Evolutionary conservation across 2,329 filamentous ascomycete species (phyloP).

Genomic region (Ophiostoma sp.): DNA sequence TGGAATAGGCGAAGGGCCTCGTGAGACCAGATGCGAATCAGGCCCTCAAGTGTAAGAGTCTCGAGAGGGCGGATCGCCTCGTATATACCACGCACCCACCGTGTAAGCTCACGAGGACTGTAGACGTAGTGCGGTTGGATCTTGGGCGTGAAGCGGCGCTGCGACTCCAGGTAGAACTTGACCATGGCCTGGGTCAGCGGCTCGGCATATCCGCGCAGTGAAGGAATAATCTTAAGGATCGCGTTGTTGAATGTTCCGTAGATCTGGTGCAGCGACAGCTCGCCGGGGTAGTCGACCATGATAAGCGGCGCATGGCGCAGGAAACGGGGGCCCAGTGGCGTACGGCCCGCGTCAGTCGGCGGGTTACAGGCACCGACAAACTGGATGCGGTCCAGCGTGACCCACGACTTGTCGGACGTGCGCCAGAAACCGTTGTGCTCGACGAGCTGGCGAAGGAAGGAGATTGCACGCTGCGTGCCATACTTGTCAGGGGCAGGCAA

Average conservation of each 20-base stretch:
- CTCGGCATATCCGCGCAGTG: conserved; percentile 90
- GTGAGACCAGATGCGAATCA: conserved; percentile 96
- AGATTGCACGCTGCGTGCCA: conserved; percentile 93
- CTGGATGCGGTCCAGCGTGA: conserved; percentile 93
- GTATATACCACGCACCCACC: conserved; percentile 96
- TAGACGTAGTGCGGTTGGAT: conserved; percentile 99
- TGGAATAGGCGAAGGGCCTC: conserved; percentile 95
- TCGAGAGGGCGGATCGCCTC: conserved; percentile 94
- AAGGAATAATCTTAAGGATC: conserved; percentile 91
- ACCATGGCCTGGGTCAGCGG: conserved; percentile 97
- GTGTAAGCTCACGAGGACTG: conserved; percentile 93
- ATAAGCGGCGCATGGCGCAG: conserved; percentile 94
- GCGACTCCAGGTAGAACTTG: conserved; percentile 88
- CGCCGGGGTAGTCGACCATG: conserved; percentile 99
- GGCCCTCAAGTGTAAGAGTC: conserved; percentile 76
- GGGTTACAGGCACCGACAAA: conserved; percentile 99
- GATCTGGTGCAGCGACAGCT: conserved; percentile 90
- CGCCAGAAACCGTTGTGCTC: conserved; percentile 99
- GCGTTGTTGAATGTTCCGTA: conserved; percentile 98
- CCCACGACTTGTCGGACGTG: conserved; percentile 95
- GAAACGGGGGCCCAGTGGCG: conserved; percentile 87
- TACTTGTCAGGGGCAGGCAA: conserved; percentile 96
- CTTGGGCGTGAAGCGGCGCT: conserved; percentile 87
- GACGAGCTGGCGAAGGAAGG: conserved; percentile 92
- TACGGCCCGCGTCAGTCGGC: conserved; percentile 93